These are phyloP conservation scores for Fomitopsis betulina DNA, from an alignment of 1,284 basidiomycete species.

Conservation along the genomic window DNA sequence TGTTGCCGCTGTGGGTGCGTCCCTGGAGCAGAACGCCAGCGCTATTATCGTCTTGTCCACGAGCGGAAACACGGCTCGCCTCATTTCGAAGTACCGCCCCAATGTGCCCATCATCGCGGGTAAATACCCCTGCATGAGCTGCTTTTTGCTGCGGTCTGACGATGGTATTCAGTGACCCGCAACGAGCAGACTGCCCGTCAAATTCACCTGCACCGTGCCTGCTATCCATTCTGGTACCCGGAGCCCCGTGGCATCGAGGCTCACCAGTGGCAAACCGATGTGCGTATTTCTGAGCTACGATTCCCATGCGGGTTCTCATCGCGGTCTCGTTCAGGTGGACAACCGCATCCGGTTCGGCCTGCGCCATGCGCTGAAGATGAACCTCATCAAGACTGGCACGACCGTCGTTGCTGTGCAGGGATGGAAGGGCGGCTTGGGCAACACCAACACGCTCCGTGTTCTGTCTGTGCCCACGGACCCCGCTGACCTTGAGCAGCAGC, in stretches of 20 bases:
- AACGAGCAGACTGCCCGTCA: constrained; percentile 95
- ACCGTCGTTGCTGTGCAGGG: constrained; percentile 96
- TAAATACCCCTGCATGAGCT: constrained; percentile 23
- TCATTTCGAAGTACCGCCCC: constrained; percentile 97
- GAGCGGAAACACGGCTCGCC: constrained; percentile 92
- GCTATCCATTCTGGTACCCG: constrained; percentile 96
- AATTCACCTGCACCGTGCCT: constrained; percentile 95
- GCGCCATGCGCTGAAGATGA: constrained; percentile 81
- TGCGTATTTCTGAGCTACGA: constrained; percentile 34
- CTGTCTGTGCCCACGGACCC: constrained; percentile 82
- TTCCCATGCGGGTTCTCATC: constrained; percentile 22
- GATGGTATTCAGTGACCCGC: constrained; percentile 72
- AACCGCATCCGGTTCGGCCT: constrained; percentile 91
- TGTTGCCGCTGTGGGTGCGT: constrained; percentile 90
- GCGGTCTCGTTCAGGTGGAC: constrained; percentile 55
- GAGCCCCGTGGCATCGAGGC: constrained; percentile 85
- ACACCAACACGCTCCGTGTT: constrained; percentile 83
- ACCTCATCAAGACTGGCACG: constrained; percentile 86
- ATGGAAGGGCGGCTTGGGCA: constrained; percentile 96
- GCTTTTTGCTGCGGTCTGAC: background rate
- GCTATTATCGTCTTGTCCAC: constrained; percentile 97
- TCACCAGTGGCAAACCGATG: constrained; percentile 97
- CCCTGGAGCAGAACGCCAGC: constrained; percentile 90
- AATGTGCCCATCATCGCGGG: constrained; percentile 92
- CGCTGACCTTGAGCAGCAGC: constrained; percentile 79